Conservation (phyloP, 441 rosid species). For the Populus tomentosa region DNA sequence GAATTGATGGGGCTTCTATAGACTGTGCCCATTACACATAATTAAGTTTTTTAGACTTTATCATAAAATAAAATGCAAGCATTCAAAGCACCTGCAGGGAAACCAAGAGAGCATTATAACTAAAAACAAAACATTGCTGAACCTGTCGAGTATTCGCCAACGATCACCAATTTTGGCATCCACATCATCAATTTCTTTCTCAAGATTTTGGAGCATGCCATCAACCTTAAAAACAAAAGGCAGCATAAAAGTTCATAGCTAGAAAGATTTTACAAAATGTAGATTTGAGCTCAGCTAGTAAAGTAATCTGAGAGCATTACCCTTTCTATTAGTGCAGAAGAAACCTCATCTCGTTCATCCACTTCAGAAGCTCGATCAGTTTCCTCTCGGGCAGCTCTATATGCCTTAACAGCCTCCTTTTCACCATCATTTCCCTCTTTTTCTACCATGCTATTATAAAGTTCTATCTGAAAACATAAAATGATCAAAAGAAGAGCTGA, state of each 20-base stretch:
- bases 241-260: slow-evolving; percentile 18
- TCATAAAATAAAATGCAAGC: background rate
- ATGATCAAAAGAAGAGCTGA: background rate
- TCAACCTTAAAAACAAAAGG: slow-evolving; percentile 48
- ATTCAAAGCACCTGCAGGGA: background rate
- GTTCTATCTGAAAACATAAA: slow-evolving; percentile 50
- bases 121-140: slow-evolving; percentile 5
- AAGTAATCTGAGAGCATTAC: slow-evolving; percentile 22
- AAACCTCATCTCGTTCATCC: slow-evolving; percentile 52
- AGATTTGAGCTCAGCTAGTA: background rate
- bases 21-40: background rate
- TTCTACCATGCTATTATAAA: slow-evolving; percentile 71
- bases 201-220: slow-evolving; percentile 80
- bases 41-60: background rate
- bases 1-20: background rate
- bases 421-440: slow-evolving; percentile 60
- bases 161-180: slow-evolving; percentile 78
- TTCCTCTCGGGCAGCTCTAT: slow-evolving; percentile 71
- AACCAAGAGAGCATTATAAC: no score
- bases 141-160: slow-evolving; percentile 87
- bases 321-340: slow-evolving; percentile 74
- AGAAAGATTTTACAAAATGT: background rate
- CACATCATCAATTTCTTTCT: slow-evolving; percentile 84
- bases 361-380: slow-evolving; percentile 39
- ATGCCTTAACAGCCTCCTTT: slow-evolving; percentile 64